These are phyloP conservation scores for Parachaetomium inaequale DNA, from an alignment of 495 filamentous ascomycete genomes.

Conservation along the genomic window DNA sequence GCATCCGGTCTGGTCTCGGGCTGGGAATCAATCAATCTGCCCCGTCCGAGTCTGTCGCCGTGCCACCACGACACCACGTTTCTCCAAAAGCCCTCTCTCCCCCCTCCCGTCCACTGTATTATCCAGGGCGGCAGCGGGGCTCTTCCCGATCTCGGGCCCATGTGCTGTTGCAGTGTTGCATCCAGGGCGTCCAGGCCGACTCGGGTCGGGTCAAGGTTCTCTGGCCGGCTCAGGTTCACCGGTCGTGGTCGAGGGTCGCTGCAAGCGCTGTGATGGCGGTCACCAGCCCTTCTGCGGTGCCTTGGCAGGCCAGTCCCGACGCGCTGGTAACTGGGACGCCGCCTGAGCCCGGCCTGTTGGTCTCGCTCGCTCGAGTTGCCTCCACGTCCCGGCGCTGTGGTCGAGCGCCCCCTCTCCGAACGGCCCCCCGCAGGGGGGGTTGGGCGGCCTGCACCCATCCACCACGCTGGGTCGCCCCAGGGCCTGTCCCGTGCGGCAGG, in stretches of 20 bases:
- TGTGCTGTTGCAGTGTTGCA: not conserved
- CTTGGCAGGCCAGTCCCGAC: slow-evolving; percentile 16
- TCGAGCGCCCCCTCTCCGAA: slow-evolving; percentile 9
- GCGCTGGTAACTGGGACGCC: slow-evolving; percentile 16
- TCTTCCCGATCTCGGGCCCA: slow-evolving; percentile 3
- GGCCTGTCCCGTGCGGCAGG: slow-evolving; percentile 15
- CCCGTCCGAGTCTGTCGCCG: not conserved
- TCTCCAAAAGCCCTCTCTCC: not conserved
- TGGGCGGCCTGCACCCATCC: slow-evolving; percentile 7
- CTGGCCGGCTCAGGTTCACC: not conserved
- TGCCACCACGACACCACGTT: not conserved
- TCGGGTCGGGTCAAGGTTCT: not conserved
- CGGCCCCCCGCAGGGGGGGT: slow-evolving; percentile 8
- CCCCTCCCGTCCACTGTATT: not conserved
- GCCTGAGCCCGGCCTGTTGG: slow-evolving; percentile 4
- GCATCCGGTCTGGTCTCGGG: not conserved
- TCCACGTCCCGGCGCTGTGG: slow-evolving; percentile 18
- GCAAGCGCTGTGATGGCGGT: not conserved
- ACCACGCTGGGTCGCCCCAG: slow-evolving; percentile 14
- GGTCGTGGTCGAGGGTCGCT: not conserved
- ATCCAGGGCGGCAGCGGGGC: slow-evolving; percentile 7
- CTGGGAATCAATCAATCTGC: not conserved
- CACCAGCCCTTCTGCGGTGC: not conserved
- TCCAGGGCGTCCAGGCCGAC: not conserved
- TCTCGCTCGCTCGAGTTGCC: not conserved